Evolutionary conservation across 176 grass and related monocot species (phyloP).

Genomic region (Eleusine indica): DNA sequence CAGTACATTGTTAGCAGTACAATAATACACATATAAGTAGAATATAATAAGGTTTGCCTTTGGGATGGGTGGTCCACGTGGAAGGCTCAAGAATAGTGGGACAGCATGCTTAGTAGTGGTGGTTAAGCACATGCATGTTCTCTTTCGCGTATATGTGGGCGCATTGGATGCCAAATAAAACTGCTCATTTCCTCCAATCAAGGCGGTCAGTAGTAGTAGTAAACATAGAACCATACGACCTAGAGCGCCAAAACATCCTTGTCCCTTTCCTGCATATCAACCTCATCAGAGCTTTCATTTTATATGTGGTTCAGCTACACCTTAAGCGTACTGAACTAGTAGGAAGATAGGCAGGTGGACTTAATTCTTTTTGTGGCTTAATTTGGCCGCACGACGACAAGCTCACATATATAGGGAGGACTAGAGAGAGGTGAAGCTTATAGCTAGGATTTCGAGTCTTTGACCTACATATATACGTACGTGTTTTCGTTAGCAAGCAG

Average conservation of each 20-base stretch:
- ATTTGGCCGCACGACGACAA: too few species aligned
- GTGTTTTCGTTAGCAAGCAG: too few species aligned
- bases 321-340: neutral
- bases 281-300: neutral
- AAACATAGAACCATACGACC: neutral
- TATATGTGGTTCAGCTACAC: neutral
- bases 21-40: too few species aligned
- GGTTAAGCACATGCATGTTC: neutral
- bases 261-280: conserved; percentile 9
- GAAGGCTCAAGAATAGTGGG: neutral
- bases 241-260: conserved; percentile 38
- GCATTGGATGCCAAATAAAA: neutral
- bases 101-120: neutral
- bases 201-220: neutral
- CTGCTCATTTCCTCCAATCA: neutral
- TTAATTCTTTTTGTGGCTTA: too few species aligned
- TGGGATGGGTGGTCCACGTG: neutral
- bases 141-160: neutral
- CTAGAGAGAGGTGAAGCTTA: too few species aligned
- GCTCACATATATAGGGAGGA: too few species aligned
- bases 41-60: neutral
- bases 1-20: too few species aligned
- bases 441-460: too few species aligned
- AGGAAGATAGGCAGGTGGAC: too few species aligned
- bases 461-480: too few species aligned